Evolutionary conservation across 148 eudicot genomes (phyloP), one percentile per base, ranked within the genome.

Genomic region (Rhododendron williamsianum): DNA sequence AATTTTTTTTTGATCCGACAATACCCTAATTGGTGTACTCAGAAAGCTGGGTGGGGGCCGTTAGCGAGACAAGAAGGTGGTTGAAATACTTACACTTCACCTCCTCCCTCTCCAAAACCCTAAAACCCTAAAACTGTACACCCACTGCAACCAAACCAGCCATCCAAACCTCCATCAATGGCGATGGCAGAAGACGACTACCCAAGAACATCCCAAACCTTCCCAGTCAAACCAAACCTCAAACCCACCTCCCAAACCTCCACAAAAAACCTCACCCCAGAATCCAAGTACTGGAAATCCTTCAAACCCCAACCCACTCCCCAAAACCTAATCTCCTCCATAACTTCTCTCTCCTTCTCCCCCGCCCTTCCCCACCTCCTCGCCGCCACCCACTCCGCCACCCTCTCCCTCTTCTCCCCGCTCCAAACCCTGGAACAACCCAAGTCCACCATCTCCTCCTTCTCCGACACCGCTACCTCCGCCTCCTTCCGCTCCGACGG

Each of bases 401-500:
- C 90, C 41, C 90, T 94, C 86, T 80, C 95, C 35, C 52, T 96
- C 84, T 93, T 90, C 90, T 85, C 89, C 78, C 85, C 92, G 11
- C 81, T 84, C 27, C 84, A 86, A 74, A 88, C 91, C 90, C 90
- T 91, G 0, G 86, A 85, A 1, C 90, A 84, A 0, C 91, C 89
- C 9, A 76, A 81, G 46, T 72, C 93, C 90, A 87, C 89, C 78
- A 86, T 93, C 80, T 84, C 91, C 81, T 94, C 91, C 81, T 94
- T 96, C 87, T 73, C 86, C 38, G 98, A 94, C 89, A 45, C 90
- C 84, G 89, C 95, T 51, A 91, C 91, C 69, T 92, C 94, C 41
- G 92, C 94, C 74, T 90, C 94, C 0, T 96, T 85, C 65, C 94
- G 99, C 38, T 93, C 94, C 86, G 99, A 96, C 63, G 94, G 94